Evolutionary conservation across 1,284 basidiomycete genomes (phyloP), one percentile per base, ranked within the genome.

Genomic region (Puccinia novopanici): DNA sequence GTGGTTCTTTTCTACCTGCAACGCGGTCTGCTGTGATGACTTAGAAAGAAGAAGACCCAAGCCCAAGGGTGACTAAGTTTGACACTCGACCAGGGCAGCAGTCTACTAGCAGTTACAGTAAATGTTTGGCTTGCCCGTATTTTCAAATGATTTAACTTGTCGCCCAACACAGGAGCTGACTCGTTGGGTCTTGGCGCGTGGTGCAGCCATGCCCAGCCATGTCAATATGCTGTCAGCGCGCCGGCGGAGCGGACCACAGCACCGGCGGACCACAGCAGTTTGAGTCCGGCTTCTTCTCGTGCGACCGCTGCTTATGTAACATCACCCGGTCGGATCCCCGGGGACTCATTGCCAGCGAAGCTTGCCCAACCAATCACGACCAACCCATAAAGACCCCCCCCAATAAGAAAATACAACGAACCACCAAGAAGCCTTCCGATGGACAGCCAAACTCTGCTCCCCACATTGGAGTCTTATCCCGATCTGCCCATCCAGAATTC

Each of bases 311-410:
- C 55, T 57, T 27, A 27, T 4, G 57, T 61, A 34, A 52, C 12
- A 4, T 22, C 3, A 27, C n/a, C 55, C 55, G 55, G 55, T 57
- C 55, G n/a, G 5, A 19, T n/a, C 55, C 55, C n/a, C n/a, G 55
- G 24, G 50, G 50, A 2, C 57, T 37, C 30, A 30, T 10, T 34
- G 24, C 52, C 52, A 54, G 42, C 22, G n/a, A 9, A 27, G 27
- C 15, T 57, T 8, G 10, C 34, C 34, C 34, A 34, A 63, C 59
- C 59, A 63, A 63, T 63, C 59, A 59, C 27, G 57, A 59, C 57
- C 57, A 59, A 17, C 57, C 15, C 27, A 57, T 4, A 5, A 24
- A 57, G 45, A 45, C 6, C 45, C 8, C 6, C 8, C 6, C 22
- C 55, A 57, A 57, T 2, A 30, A 57, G n/a, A 57, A 27, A 57